Base-by-base conservation (phyloP, 495 filamentous ascomycete species). In the Gamarada debralockiae region DNA sequence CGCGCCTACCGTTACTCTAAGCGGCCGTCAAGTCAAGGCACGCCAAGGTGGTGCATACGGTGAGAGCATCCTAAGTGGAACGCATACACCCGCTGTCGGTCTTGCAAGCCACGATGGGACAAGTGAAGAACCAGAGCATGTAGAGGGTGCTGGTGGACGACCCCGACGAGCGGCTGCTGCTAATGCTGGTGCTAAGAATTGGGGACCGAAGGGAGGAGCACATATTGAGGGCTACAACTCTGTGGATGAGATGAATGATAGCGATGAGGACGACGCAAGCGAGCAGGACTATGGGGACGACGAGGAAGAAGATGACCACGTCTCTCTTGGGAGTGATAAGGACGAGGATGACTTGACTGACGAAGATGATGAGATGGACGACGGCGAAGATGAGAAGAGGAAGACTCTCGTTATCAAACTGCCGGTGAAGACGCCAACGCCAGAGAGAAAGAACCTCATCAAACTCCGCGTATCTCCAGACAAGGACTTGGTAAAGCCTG, bases 11-110 rank as follows among this genome's bases (percentile, higher is more conserved):
- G 86, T 87, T 46, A 97, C 95, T 2, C 87, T 91, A 23, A 95
- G 89, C 65, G 93, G 93, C 27, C 82, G 93, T 29, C 92, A 96
- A 61, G 82, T 96, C 25, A 79, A 87, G 49, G 78, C 82, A 14
- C 82, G 87, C 10, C 72, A 79, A 24, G 87, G 83, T 15, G 89
- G 93, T 12, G 67, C 83, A 36, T 96, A 96, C 65, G 90, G 90
- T 2, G 89, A 92, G 61, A 75, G 53, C 24, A 59, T 84, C 58
- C 70, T 85, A 12, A 79, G 70, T 60, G 80, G 75, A n/a, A 75
- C 79, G 45, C 70, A 73, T 22, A 69, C 68, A 15, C 56, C 67
- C 18, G 57, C 58, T 8, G 63, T 63, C 18, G 58, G 62, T 20
- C 52, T 47, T 50, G 58, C 47, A 25, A 61, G 36, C 7, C 22